Conservation (phyloP, 768 basidiomycete genomes). For the Phanerochaete carnosa region DNA sequence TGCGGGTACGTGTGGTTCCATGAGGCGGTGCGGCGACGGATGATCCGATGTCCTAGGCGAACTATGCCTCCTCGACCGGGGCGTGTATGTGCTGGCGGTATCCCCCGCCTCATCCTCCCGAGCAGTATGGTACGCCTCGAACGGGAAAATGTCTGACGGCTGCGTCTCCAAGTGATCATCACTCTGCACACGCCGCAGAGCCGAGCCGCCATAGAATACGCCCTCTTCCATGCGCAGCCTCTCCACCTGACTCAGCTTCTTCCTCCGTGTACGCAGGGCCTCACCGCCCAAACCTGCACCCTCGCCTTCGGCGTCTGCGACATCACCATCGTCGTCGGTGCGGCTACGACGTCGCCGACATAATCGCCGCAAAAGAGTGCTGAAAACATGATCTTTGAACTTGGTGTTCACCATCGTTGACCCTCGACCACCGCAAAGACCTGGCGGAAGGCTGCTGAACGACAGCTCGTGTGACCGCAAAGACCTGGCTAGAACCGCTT, state of each 20-base stretch:
- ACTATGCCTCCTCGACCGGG: conserved; percentile 8
- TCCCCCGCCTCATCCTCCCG: not conserved
- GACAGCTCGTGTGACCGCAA: conserved; percentile 2
- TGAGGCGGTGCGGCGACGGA: conserved; percentile 3
- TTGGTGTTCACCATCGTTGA: conserved; percentile 92
- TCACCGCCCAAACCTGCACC: conserved; percentile 5
- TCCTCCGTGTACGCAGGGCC: conserved; percentile 31
- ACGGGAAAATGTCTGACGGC: conserved; percentile 30
- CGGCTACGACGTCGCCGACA: conserved; percentile 42
- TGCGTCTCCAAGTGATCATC: conserved; percentile 45
- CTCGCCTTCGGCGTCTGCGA: conserved; percentile 40
- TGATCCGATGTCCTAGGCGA: not conserved
- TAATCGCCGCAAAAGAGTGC: conserved; percentile 76
- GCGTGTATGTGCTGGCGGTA: conserved; percentile 21
- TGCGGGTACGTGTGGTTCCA: conserved; percentile 14
- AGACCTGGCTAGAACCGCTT: conserved; percentile 8
- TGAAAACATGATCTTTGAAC: conserved; percentile 94
- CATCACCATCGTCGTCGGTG: conserved; percentile 34
- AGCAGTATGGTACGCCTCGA: conserved; percentile 19
- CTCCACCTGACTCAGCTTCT: conserved; percentile 40
- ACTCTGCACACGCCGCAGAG: conserved; percentile 64
- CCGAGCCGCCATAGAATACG: conserved; percentile 26
- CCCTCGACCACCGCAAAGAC: conserved; percentile 84
- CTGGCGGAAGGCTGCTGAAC: conserved; percentile 14
- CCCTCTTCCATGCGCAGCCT: conserved; percentile 38